These are phyloP conservation scores for Mycena polygramma DNA, from an alignment of 768 basidiomycete genomes.

Conservation along the genomic window DNA sequence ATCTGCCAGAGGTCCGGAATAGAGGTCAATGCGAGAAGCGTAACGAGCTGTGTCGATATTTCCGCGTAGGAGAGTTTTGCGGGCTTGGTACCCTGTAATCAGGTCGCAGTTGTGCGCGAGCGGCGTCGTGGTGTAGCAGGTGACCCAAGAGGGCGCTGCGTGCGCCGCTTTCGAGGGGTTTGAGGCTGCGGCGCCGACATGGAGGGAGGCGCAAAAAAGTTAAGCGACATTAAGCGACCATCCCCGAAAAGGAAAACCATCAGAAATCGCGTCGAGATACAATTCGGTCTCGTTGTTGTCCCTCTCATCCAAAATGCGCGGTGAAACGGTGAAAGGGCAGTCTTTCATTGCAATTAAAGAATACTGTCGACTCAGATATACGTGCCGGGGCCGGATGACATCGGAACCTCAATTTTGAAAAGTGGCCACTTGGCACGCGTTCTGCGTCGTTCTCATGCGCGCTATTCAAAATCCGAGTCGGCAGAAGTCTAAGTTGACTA, in stretches of 20 bases:
- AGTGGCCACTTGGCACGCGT: background rate
- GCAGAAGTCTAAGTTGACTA: background rate
- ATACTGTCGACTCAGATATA: background rate
- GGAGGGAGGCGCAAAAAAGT: background rate
- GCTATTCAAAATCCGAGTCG: background rate
- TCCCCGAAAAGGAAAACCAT: slow-evolving; percentile 5
- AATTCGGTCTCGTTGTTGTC: background rate
- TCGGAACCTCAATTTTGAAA: too few relatives aligned
- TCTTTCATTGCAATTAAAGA: background rate
- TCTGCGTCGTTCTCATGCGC: background rate
- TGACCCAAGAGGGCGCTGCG: background rate
- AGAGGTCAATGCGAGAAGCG: background rate
- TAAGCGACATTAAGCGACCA: background rate
- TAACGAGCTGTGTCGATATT: background rate
- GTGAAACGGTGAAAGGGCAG: too few relatives aligned
- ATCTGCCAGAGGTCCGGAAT: too few relatives aligned
- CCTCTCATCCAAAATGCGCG: too few relatives aligned
- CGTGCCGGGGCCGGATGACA: too few relatives aligned
- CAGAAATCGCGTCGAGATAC: background rate
- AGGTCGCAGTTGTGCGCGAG: background rate
- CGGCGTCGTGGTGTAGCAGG: slow-evolving; percentile 4
- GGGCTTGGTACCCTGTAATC: background rate
- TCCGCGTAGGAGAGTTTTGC: background rate
- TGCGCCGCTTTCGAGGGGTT: background rate
- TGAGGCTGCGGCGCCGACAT: background rate